A percentile compares a stretch with the other conserved stretches of the same genome.
Evolutionary conservation across 441 rosid genomes (phyloP).

Genomic region (Erysimum cheiri): DNA sequence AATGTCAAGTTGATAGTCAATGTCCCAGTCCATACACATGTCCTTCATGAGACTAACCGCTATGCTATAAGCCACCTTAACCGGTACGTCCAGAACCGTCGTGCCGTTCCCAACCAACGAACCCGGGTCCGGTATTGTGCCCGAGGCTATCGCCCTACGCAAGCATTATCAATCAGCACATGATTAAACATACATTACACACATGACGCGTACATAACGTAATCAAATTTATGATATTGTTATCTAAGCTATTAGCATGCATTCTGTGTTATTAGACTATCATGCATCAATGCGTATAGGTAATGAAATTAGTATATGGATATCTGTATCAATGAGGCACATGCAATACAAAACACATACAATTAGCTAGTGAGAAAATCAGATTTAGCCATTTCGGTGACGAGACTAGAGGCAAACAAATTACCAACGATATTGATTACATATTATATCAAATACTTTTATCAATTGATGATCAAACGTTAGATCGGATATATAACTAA

Average conservation of each 20-base stretch:
- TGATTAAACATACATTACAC: not conserved
- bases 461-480: not conserved
- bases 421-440: not conserved
- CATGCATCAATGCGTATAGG: not conserved
- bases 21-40: constrained; percentile 82
- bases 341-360: not conserved
- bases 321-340: not conserved
- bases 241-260: not conserved
- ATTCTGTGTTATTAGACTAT: too few species aligned
- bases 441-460: not conserved
- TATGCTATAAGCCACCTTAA: constrained; percentile 74
- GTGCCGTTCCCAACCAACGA: constrained; percentile 68
- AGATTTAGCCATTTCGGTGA: not conserved
- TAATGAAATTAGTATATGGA: not conserved
- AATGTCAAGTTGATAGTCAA: constrained; percentile 76
- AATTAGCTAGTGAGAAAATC: not conserved
- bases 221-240: not conserved
- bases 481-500: not conserved
- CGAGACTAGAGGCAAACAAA: not conserved
- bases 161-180: not conserved
- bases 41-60: constrained; percentile 71
- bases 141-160: constrained; percentile 60
- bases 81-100: constrained; percentile 64
- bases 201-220: not conserved
- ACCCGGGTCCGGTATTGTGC: constrained; percentile 89